phyloP scores from a whole-genome alignment of 306 rosid species.

The Quillaja saponaria region DNA sequence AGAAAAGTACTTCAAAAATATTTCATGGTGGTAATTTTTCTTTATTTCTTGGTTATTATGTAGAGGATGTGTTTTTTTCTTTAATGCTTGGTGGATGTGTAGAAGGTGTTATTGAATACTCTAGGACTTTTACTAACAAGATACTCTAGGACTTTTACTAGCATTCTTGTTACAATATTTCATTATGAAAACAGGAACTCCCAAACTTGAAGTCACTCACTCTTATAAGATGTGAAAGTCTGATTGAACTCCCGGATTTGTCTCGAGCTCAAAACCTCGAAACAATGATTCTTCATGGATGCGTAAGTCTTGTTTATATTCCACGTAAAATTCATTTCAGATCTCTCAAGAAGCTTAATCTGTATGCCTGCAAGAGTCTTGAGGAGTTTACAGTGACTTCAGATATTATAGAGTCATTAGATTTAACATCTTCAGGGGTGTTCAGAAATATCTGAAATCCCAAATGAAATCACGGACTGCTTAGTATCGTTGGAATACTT shows the following conservation, averaged over 20 bases:
- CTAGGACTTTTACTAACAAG: too few species aligned
- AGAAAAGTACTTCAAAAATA: too few species aligned
- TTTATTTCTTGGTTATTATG: too few species aligned
- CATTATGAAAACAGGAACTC: conserved; percentile 6
- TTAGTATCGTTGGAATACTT: background rate
- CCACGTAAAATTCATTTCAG: background rate
- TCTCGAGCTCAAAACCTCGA: conserved; percentile 22
- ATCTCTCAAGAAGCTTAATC: background rate
- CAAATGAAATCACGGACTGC: background rate
- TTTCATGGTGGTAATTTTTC: too few species aligned
- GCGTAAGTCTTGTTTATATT: conserved; percentile 16
- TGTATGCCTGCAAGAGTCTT: background rate
- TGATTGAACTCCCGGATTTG: conserved; percentile 19
- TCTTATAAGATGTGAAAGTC: background rate
- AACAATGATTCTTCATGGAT: conserved; percentile 13
- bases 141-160: too few species aligned
- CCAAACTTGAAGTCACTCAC: conserved; percentile 20
- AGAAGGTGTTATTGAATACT: too few species aligned
- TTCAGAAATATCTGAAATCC: conserved; percentile 22
- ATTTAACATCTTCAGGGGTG: background rate
- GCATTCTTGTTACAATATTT: too few species aligned
- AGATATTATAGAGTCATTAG: background rate
- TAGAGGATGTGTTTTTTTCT: too few species aligned
- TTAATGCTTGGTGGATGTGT: too few species aligned
- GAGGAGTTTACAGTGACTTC: conserved; percentile 21